Evolutionary conservation across 2,329 filamentous ascomycete species (phyloP).

Genomic region (Ascochyta koolunga): DNA sequence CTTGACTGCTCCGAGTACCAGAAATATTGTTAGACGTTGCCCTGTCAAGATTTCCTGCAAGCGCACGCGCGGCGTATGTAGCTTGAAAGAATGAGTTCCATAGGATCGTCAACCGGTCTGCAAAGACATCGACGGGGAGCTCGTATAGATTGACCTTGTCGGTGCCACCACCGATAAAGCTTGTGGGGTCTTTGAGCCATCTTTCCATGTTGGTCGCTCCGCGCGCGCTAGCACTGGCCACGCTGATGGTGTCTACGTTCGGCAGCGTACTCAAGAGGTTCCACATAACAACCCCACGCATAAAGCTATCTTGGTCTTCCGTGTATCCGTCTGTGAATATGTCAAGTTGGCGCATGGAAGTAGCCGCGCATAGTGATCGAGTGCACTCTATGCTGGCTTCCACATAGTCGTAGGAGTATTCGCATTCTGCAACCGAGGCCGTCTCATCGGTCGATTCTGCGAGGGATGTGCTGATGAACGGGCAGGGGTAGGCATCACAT

Average conservation of each 20-base stretch:
- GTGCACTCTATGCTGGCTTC: slow-evolving; percentile 32
- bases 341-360: slow-evolving; percentile 30
- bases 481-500: slow-evolving; percentile 29
- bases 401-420: slow-evolving; percentile 22
- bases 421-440: slow-evolving; percentile 27
- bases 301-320: slow-evolving; percentile 10
- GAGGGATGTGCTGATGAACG: slow-evolving; percentile 26
- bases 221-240: slow-evolving; percentile 5
- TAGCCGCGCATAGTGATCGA: slow-evolving; percentile 20
- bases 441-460: background rate
- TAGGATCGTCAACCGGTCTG: slow-evolving; percentile 30
- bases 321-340: slow-evolving; percentile 24
- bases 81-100: slow-evolving; percentile 39
- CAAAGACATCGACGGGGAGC: slow-evolving; percentile 23
- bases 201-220: slow-evolving; percentile 35
- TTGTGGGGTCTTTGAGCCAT: slow-evolving; percentile 28
- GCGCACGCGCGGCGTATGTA: slow-evolving; percentile 31
- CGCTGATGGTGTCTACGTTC: slow-evolving; percentile 25
- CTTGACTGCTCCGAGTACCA: background rate
- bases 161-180: slow-evolving; percentile 28
- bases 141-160: slow-evolving; percentile 27
- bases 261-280: slow-evolving; percentile 23
- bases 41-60: slow-evolving; percentile 24
- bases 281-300: slow-evolving; percentile 7
- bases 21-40: slow-evolving; percentile 20